Evolutionary conservation across 257 asterid genomes (phyloP), one percentile per base, ranked within the genome.

Genomic region (Solanum pinnatisectum): DNA sequence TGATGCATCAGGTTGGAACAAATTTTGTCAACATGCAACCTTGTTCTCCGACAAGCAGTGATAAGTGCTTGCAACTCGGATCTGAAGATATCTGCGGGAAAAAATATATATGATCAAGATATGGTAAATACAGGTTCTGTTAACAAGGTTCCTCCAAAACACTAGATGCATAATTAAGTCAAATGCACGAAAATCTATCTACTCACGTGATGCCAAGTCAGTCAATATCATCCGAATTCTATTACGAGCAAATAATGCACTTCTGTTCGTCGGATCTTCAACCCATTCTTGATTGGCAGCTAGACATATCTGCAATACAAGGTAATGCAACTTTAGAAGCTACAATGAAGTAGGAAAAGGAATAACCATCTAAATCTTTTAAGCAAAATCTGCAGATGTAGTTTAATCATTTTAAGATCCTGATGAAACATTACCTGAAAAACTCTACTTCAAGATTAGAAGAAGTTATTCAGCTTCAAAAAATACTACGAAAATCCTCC

Each of bases 201-300:
- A 88, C 96, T 92, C 90, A 97, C 98, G 23, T 27, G 98, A 92
- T 87, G 96, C 88, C 87, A 93, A 40, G 87, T 88, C 87, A 72
- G 78, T 89, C 88, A 97, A 88, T 77, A 93, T 90, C 93, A 92
- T 91, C 87, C 99, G 93, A 94, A 97, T 97, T 93, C 98, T 92
- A 87, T 97, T 97, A 89, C 99, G 99, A 90, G 94, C 93, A 90
- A 93, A 97, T 77, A 93, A 67, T 70, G 92, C 88, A 88, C 94
- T 97, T 91, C 79, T 91, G 85, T 97, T 97, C 33, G 99, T 96
- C 52, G 99, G 99, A 93, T 97, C 99, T 91, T 96, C 99, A 87
- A 97, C 96, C 98, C 98, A 97, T 87, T 91, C 93, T 89, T 91
- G 98, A 91, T 93, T 91, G 85, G 89, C 92, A 84, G 90, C 93